A percentile compares a stretch with the other conserved stretches of the same genome.
phyloP scores from a whole-genome alignment of 768 basidiomycete species.

The Trametes cubensis region DNA sequence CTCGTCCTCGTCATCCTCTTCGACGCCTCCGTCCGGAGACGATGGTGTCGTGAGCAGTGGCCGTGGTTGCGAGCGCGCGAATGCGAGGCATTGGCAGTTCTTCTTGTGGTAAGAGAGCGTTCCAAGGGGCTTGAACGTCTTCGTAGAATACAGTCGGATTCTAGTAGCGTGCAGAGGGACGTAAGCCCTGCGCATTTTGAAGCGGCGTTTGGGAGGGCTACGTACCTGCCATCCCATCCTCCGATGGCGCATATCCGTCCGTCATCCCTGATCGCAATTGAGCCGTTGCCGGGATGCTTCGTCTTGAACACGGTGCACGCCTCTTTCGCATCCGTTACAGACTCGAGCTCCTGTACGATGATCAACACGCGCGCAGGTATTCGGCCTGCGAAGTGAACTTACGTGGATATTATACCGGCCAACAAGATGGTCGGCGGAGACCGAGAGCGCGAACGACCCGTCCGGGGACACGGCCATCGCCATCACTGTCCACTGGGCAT shows the following conservation, averaged over 20 bases:
- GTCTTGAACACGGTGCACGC: slow-evolving; percentile 52
- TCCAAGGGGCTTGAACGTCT: slow-evolving; percentile 80
- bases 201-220: neutral
- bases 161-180: slow-evolving; percentile 45
- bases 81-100: slow-evolving; percentile 73
- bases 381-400: neutral
- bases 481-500: slow-evolving; percentile 61
- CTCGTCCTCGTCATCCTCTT: slow-evolving; percentile 30
- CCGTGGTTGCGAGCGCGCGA: slow-evolving; percentile 43
- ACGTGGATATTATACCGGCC: slow-evolving; percentile 66
- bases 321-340: slow-evolving; percentile 18
- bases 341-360: slow-evolving; percentile 21
- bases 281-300: slow-evolving; percentile 79
- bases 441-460: slow-evolving; percentile 65
- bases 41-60: neutral
- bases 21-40: neutral
- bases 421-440: slow-evolving; percentile 83
- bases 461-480: slow-evolving; percentile 72
- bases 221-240: slow-evolving; percentile 94
- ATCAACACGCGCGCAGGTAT: neutral
- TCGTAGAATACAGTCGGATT: slow-evolving; percentile 81
- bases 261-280: slow-evolving; percentile 73
- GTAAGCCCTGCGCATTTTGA: neutral
- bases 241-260: slow-evolving; percentile 84
- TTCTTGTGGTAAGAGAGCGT: slow-evolving; percentile 82